A percentile compares a stretch with the other conserved stretches of the same genome.
Evolutionary conservation across 176 grass and related monocot species (phyloP).

Genomic region (Rhynchospora breviuscula): DNA sequence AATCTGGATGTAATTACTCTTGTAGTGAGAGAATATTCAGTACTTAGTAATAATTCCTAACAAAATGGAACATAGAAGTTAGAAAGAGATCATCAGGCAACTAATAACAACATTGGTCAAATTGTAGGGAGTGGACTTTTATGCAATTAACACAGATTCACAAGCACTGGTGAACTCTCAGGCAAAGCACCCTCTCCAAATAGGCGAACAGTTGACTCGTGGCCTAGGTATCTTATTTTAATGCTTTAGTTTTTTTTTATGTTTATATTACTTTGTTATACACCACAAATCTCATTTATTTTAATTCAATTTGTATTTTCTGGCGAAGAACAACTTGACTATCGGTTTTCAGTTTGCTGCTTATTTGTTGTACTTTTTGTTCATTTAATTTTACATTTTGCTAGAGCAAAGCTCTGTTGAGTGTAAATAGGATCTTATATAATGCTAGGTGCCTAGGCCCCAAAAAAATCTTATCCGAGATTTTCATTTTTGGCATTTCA

Average conservation of each 20-base stretch:
- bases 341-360: background rate
- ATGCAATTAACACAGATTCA: conserved; percentile 88
- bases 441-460: background rate
- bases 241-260: background rate
- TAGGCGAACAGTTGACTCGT: conserved; percentile 88
- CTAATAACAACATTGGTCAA: conserved; percentile 17
- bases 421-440: background rate
- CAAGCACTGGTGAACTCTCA: conserved; percentile 82
- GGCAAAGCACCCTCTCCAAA: conserved; percentile 80
- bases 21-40: background rate
- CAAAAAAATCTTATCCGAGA: background rate
- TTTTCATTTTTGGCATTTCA: background rate
- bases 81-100: background rate
- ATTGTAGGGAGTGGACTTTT: conserved; percentile 91
- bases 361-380: background rate
- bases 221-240: conserved; percentile 60
- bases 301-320: background rate
- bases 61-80: background rate
- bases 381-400: background rate
- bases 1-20: background rate
- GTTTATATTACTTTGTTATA: background rate
- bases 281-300: background rate
- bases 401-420: background rate
- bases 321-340: background rate
- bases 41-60: background rate